Percentiles rank a stretch among this genome's conserved stretches.
Conservation (phyloP, 164 flowering plant species). For the Berberis vulgaris region DNA sequence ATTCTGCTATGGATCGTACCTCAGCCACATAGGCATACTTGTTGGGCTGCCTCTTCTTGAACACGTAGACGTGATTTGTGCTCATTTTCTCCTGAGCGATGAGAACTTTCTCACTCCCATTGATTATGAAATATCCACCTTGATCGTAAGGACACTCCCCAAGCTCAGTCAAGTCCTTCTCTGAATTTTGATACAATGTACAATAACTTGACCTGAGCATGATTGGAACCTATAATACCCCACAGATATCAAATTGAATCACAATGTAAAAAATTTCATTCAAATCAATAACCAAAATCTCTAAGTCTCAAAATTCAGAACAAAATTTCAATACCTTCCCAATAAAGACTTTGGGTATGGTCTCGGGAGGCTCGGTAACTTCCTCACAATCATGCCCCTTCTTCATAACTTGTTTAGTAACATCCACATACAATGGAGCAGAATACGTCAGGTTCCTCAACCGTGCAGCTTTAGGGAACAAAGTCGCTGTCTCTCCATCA, state of each 20-base stretch:
- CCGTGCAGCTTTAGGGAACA: slow-evolving; percentile 96
- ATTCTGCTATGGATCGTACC: slow-evolving; percentile 95
- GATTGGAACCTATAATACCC: slow-evolving; percentile 67
- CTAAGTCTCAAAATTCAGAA: neutral
- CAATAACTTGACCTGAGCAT: slow-evolving; percentile 98
- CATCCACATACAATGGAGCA: slow-evolving; percentile 96
- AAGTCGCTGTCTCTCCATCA: slow-evolving; percentile 94
- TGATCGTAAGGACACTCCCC: slow-evolving; percentile 99
- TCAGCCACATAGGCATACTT: slow-evolving; percentile 95
- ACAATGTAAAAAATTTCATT: too few species aligned
- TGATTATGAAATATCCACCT: slow-evolving; percentile 95
- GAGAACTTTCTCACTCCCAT: slow-evolving; percentile 97
- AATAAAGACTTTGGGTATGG: slow-evolving; percentile 76
- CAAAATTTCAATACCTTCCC: slow-evolving; percentile 54
- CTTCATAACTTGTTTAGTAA: slow-evolving; percentile 69
- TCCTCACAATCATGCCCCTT: slow-evolving; percentile 98
- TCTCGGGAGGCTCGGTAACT: slow-evolving; percentile 87
- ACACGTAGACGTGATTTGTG: slow-evolving; percentile 97
- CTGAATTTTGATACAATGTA: slow-evolving; percentile 78
- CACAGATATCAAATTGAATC: neutral
- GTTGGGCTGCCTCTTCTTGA: slow-evolving; percentile 97
- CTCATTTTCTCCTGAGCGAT: slow-evolving; percentile 99
- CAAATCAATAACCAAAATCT: neutral
- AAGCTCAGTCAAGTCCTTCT: slow-evolving; percentile 94
- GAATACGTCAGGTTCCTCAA: slow-evolving; percentile 91